phyloP scores from a whole-genome alignment of 73 alveolate genomes.

The Tetrahymena borealis region DNA sequence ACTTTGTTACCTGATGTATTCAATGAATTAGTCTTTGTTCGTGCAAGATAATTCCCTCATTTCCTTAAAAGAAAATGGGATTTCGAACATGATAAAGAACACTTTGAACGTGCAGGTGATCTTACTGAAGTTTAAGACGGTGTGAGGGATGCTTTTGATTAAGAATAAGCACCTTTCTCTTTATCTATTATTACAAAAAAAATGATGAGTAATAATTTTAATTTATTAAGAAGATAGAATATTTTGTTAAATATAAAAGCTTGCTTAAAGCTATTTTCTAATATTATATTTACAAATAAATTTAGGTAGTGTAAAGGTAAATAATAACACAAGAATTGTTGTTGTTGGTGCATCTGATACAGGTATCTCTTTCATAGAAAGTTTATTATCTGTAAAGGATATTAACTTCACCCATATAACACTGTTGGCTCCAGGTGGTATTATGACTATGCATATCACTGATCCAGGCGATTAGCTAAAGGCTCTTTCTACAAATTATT shows the following conservation, averaged over 20 bases:
- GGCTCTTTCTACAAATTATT: conserved; percentile 85
- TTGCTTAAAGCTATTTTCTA: no score
- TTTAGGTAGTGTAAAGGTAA: conserved; percentile 82
- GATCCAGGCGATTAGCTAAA: conserved; percentile 73
- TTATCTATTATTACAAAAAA: conserved; percentile 86
- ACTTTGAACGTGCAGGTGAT: conserved; percentile 66
- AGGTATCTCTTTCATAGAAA: conserved; percentile 94
- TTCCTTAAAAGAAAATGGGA: conserved; percentile 93
- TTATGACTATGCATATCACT: conserved; percentile 86
- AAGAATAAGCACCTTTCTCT: conserved; percentile 85
- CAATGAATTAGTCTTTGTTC: conserved; percentile 86
- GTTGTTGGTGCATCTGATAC: conserved; percentile 97
- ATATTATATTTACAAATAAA: not conserved
- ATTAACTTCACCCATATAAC: conserved; percentile 85
- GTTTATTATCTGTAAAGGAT: conserved; percentile 86
- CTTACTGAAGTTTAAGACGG: conserved; percentile 77
- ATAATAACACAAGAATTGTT: conserved; percentile 93
- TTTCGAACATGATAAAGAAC: conserved; percentile 57
- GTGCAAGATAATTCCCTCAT: conserved; percentile 96
- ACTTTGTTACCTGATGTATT: conserved; percentile 86
- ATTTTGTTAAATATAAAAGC: no score
- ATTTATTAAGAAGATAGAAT: not conserved
- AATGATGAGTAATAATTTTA: not conserved
- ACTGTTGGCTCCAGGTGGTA: conserved; percentile 98
- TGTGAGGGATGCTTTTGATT: conserved; percentile 89